These are phyloP conservation scores for Maudiozyma serrabonitensis DNA, from an alignment of 805 yeast genomes.

Conservation along the genomic window DNA sequence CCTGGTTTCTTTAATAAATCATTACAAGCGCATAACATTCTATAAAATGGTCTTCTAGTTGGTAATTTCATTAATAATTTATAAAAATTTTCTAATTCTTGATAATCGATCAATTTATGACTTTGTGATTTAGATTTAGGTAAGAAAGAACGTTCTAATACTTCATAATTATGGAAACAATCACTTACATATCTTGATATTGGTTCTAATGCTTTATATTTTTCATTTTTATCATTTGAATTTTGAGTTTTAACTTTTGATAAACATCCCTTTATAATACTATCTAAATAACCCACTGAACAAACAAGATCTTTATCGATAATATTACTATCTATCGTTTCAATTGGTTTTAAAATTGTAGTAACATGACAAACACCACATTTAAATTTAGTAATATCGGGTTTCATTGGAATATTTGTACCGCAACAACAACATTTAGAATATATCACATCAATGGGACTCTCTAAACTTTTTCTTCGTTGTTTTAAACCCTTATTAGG, in stretches of 20 bases:
- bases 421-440: slow-evolving; percentile 39
- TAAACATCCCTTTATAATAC: slow-evolving; percentile 4
- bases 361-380: slow-evolving; percentile 58
- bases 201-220: slow-evolving; percentile 35
- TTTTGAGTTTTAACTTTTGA: not conserved
- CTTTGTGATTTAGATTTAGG: slow-evolving; percentile 9
- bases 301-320: not conserved
- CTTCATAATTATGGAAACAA: slow-evolving; percentile 38
- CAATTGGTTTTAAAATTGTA: slow-evolving; percentile 9
- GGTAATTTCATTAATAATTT: slow-evolving; percentile 41
- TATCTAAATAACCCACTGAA: slow-evolving; percentile 4
- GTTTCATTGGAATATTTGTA: slow-evolving; percentile 33
- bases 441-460: not conserved
- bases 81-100: slow-evolving; percentile 40
- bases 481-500: not conserved
- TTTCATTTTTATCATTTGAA: slow-evolving; percentile 2
- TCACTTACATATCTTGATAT: slow-evolving; percentile 38
- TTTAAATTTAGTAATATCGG: slow-evolving; percentile 33
- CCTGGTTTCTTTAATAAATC: slow-evolving; percentile 43
- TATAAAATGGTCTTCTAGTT: slow-evolving; percentile 49
- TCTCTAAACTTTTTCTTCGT: not conserved
- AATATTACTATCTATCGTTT: not conserved
- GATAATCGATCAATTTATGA: slow-evolving; percentile 35
- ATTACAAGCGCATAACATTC: slow-evolving; percentile 43
- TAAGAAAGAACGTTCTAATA: slow-evolving; percentile 49